A percentile compares a stretch with the other conserved stretches of the same genome.
Evolutionary conservation across 257 asterid species (phyloP).

Genomic region (Ophiorrhiza pumila): DNA sequence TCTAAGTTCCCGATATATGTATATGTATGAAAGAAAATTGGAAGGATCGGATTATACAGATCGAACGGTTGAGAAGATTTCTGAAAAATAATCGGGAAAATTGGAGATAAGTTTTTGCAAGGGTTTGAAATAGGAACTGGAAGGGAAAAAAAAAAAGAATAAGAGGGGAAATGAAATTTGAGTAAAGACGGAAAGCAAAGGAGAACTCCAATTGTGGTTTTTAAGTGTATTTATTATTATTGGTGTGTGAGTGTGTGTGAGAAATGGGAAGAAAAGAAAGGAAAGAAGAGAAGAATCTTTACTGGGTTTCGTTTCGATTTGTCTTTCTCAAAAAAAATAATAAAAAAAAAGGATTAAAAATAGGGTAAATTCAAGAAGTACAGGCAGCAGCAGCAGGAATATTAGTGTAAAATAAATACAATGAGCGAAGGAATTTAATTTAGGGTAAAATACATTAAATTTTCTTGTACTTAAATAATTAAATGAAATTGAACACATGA

Average conservation of each 20-base stretch:
- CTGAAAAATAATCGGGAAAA: not conserved
- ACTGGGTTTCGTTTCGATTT: not conserved
- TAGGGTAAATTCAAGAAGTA: too few species aligned
- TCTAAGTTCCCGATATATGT: too few species aligned
- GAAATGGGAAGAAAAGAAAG: not conserved
- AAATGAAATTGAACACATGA: too few species aligned
- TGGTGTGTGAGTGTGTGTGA: not conserved
- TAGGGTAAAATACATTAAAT: too few species aligned
- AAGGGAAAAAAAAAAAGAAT: not conserved
- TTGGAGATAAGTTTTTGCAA: not conserved
- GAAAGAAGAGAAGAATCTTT: not conserved
- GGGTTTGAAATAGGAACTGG: conserved; percentile 8
- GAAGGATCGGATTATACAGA: not conserved
- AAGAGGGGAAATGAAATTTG: not conserved
- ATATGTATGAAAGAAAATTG: not conserved
- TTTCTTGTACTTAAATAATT: too few species aligned
- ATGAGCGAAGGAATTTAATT: too few species aligned
- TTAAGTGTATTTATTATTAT: not conserved
- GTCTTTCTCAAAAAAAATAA: not conserved
- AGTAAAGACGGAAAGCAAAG: not conserved
- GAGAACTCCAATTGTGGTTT: not conserved
- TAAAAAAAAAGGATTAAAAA: not conserved
- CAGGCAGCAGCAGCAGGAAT: too few species aligned
- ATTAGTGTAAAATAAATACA: too few species aligned
- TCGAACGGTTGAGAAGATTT: conserved; percentile 13